A percentile compares a stretch with the other conserved stretches of the same genome.
Conservation (phyloP, 805 yeast genomes). For the Ogataea methylovora region DNA sequence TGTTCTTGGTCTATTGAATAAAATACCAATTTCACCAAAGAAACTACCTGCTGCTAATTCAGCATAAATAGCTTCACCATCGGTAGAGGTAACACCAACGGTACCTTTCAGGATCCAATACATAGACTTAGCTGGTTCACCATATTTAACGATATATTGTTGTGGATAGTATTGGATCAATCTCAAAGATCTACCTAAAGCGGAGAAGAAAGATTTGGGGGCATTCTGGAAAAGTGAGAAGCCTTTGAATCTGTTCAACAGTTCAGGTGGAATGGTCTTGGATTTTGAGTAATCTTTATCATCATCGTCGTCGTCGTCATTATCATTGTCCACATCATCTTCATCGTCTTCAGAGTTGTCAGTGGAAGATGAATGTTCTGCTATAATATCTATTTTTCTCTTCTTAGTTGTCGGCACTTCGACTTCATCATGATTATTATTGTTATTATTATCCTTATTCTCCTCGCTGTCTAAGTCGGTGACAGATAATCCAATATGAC, state of each 20-base stretch:
- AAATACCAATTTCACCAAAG: conserved; percentile 75
- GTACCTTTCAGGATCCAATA: conserved; percentile 74
- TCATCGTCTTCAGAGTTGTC: background rate
- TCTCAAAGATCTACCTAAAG: conserved; percentile 48
- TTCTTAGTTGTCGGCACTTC: background rate
- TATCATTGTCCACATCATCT: conserved; percentile 1
- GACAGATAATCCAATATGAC: too few species aligned
- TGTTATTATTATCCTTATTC: background rate
- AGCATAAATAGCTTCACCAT: conserved; percentile 70
- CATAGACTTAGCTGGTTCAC: conserved; percentile 71
- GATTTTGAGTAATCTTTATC: conserved; percentile 13
- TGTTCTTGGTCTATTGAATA: conserved; percentile 69
- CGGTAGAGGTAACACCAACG: conserved; percentile 70
- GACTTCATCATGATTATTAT: background rate
- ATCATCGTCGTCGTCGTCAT: conserved; percentile 13
- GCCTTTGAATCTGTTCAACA: conserved; percentile 44
- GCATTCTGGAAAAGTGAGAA: conserved; percentile 63
- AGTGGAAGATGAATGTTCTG: background rate
- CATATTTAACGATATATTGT: conserved; percentile 60
- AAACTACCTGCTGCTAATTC: conserved; percentile 62
- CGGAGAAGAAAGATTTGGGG: conserved; percentile 54
- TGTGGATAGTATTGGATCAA: conserved; percentile 60
- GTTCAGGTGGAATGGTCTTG: conserved; percentile 39
- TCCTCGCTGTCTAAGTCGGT: background rate
- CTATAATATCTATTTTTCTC: background rate